A percentile compares a stretch with the other conserved stretches of the same genome.
Conservation (phyloP, 805 yeast species). For the Scheffersomyces lignosus region DNA sequence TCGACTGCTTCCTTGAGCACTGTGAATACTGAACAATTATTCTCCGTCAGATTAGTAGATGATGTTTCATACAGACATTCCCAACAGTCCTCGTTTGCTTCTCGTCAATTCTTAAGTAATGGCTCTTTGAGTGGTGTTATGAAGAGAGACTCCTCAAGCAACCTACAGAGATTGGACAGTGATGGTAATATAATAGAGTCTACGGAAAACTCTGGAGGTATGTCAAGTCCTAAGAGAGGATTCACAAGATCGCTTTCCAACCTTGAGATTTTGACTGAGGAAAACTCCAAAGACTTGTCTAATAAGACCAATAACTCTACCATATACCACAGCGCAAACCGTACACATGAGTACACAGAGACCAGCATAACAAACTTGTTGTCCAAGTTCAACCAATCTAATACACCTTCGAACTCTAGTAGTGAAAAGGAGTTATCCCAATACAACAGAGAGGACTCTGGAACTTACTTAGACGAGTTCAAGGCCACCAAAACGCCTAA, state of each 20-base stretch:
- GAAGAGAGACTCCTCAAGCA: constrained; percentile 31
- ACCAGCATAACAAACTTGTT: constrained; percentile 17
- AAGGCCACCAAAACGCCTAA: constrained; percentile 24
- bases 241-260: constrained; percentile 25
- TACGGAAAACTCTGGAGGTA: neutral
- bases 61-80: constrained; percentile 42
- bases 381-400: constrained; percentile 18
- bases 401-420: constrained; percentile 13
- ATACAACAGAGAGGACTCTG: constrained; percentile 9
- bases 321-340: constrained; percentile 11
- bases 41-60: constrained; percentile 75
- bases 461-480: constrained; percentile 27
- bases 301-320: constrained; percentile 9
- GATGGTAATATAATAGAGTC: constrained; percentile 42
- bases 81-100: constrained; percentile 19
- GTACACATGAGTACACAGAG: constrained; percentile 5
- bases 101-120: constrained; percentile 24
- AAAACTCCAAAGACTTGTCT: constrained; percentile 22
- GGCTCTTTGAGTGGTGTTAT: constrained; percentile 25
- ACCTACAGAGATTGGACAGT: constrained; percentile 45
- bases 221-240: constrained; percentile 17
- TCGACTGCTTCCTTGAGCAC: constrained; percentile 77
- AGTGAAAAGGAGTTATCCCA: constrained; percentile 14
- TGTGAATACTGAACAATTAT: constrained; percentile 79
- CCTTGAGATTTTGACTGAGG: constrained; percentile 32